A percentile compares a stretch with the other conserved stretches of the same genome.
Conservation (phyloP, 1,284 basidiomycete genomes). For the Mycena sp. region DNA sequence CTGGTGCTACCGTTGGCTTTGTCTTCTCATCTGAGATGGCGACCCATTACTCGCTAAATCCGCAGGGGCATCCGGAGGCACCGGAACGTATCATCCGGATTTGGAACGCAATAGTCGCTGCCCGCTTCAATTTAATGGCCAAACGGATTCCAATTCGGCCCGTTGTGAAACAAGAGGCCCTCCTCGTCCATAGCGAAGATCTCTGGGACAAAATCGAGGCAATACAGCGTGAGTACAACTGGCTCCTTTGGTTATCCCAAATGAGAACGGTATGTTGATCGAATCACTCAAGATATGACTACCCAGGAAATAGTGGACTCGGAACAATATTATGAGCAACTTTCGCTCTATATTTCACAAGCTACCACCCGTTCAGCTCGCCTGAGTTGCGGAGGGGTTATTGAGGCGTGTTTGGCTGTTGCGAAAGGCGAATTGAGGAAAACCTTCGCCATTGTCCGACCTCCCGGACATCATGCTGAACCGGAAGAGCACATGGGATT, state of each 20-base stretch:
- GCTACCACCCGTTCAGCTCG: constrained; percentile 88
- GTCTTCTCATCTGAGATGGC: constrained; percentile 93
- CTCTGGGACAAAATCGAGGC: constrained; percentile 92
- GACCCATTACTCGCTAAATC: constrained; percentile 70
- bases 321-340: constrained; percentile 83
- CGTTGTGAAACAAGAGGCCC: constrained; percentile 81
- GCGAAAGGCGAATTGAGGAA: constrained; percentile 86
- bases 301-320: constrained; percentile 79
- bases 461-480: constrained; percentile 98
- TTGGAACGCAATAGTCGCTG: constrained; percentile 69
- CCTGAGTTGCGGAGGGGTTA: constrained; percentile 93
- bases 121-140: constrained; percentile 80
- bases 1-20: constrained; percentile 71
- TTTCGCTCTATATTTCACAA: constrained; percentile 93
- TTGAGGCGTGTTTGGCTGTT: constrained; percentile 91
- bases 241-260: neutral
- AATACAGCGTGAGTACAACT: constrained; percentile 68
- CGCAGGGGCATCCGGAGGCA: constrained; percentile 82
- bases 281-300: constrained; percentile 63
- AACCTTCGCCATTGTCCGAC: constrained; percentile 94
- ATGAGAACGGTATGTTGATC: constrained; percentile 4
- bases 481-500: constrained; percentile 99
- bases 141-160: constrained; percentile 79
- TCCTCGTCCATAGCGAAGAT: constrained; percentile 89
- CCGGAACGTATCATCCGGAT: constrained; percentile 90